Evolutionary conservation across 306 rosid genomes (phyloP), one percentile per base, ranked within the genome.

Genomic region (Trichosanthes truncata): DNA sequence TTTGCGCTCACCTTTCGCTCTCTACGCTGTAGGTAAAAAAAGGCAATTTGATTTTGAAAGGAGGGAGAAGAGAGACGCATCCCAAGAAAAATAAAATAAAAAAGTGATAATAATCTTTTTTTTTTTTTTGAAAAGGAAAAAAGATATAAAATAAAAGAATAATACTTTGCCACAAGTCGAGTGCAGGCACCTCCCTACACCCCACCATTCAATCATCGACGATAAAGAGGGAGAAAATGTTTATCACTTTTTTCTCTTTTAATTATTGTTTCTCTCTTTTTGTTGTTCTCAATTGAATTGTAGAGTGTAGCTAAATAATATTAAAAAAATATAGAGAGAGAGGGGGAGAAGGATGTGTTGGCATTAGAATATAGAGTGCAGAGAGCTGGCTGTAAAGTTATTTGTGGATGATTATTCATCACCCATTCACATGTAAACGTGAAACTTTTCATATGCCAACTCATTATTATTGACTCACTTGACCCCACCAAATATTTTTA

Each of bases 341-440:
- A 31, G 6, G 7, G 41, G n/a, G 6, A 3, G 20, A 33, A 20
- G 12, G 23, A 20, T 67, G 74, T 17, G 74, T 67, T 67, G 74
- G 75, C 75, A 68, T 40, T 40, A 38, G 52, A 40, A 21, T 21
- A 20, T 67, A 20, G 29, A 36, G 75, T 3, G 14, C 2, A n/a
- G 29, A 40, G 33, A 40, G 14, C 3, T n/a, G 55, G 76, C 10
- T 71, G 76, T 21, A 71, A 71, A 71, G 76, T 43, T 21, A 4
- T 18, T 3, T 23, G 55, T 71, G 56, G 55, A 67, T 41, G 12
- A 71, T 45, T 71, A 25, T 71, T 71, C 77, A 71, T 43, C 51
- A 69, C 33, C 53, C 53, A 69, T 69, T 65, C 76, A 69, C 76
- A 69, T 69, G 76, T 69, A 69, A 69, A 38, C 51, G 8, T 68